Conservation (phyloP, 352 stramenopile species). For the Bremia lactucae region DNA sequence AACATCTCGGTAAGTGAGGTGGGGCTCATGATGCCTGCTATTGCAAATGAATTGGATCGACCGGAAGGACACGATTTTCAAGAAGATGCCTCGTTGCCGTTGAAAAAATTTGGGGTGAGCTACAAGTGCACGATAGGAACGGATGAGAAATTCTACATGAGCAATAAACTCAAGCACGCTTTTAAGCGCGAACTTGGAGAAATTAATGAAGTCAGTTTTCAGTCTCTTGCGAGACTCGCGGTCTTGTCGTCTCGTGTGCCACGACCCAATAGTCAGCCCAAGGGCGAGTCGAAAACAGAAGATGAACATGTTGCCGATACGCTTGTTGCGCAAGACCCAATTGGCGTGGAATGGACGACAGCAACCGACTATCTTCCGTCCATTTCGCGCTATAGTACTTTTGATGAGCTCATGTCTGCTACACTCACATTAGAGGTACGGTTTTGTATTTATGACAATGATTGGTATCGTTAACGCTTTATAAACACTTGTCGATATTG, state of each 20-base stretch:
- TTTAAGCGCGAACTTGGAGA: slow-evolving; percentile 66
- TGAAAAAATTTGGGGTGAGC: slow-evolving; percentile 84
- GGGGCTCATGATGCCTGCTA: slow-evolving; percentile 82
- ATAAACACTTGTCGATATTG: not conserved
- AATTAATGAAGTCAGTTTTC: slow-evolving; percentile 81
- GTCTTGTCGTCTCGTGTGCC: slow-evolving; percentile 77
- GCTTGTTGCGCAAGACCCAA: slow-evolving; percentile 64
- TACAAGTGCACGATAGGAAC: slow-evolving; percentile 87
- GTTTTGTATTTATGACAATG: too few relatives aligned
- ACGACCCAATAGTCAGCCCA: slow-evolving; percentile 47
- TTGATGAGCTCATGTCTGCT: slow-evolving; percentile 85
- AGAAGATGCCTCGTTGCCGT: slow-evolving; percentile 74
- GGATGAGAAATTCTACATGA: slow-evolving; percentile 80
- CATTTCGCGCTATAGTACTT: slow-evolving; percentile 84
- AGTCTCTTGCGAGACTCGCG: slow-evolving; percentile 69
- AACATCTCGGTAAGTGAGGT: slow-evolving; percentile 85
- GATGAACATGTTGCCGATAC: slow-evolving; percentile 42
- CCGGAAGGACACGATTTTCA: slow-evolving; percentile 85
- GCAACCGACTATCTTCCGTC: slow-evolving; percentile 57
- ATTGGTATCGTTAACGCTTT: too few relatives aligned
- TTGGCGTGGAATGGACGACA: slow-evolving; percentile 60
- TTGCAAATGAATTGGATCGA: slow-evolving; percentile 80
- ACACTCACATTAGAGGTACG: slow-evolving; percentile 80
- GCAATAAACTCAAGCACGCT: slow-evolving; percentile 73
- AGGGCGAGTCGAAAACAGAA: slow-evolving; percentile 21